A percentile compares a stretch with the other conserved stretches of the same genome.
phyloP scores from a whole-genome alignment of 257 asterid genomes.

The Nicotiana noctiflora region DNA sequence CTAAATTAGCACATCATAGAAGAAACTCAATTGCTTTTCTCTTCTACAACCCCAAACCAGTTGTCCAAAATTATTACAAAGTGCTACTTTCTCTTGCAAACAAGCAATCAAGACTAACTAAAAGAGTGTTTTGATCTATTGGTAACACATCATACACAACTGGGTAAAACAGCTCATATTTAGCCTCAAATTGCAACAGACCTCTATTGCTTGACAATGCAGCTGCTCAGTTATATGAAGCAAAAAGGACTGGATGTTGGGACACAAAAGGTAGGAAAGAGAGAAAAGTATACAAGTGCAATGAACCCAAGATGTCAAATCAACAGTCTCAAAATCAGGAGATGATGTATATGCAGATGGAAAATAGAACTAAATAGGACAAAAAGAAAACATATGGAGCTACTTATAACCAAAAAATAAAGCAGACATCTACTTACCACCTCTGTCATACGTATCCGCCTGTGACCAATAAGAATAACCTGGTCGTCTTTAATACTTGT shows the following conservation, averaged over 20 bases:
- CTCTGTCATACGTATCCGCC: constrained; percentile 87
- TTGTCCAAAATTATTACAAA: neutral
- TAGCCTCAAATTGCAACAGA: neutral
- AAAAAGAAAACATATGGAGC: neutral
- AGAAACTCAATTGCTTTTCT: neutral
- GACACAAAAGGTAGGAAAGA: neutral
- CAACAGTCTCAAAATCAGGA: neutral
- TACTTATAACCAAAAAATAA: neutral
- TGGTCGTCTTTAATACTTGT: constrained; percentile 92
- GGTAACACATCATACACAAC: neutral
- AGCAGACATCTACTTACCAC: constrained; percentile 50
- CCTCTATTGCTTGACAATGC: neutral
- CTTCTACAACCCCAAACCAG: neutral
- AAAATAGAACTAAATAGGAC: neutral
- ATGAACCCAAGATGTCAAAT: constrained; percentile 2
- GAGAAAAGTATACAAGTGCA: neutral
- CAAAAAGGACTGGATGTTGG: neutral
- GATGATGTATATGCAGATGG: neutral
- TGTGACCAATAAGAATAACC: constrained; percentile 88
- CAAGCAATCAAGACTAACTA: neutral
- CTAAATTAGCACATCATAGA: neutral
- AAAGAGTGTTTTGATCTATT: neutral
- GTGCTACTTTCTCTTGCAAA: neutral
- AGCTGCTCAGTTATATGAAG: neutral
- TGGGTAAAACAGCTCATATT: neutral